Evolutionary conservation across 805 yeast genomes (phyloP), one percentile per base, ranked within the genome.

Genomic region (Lachancea meyersii): DNA sequence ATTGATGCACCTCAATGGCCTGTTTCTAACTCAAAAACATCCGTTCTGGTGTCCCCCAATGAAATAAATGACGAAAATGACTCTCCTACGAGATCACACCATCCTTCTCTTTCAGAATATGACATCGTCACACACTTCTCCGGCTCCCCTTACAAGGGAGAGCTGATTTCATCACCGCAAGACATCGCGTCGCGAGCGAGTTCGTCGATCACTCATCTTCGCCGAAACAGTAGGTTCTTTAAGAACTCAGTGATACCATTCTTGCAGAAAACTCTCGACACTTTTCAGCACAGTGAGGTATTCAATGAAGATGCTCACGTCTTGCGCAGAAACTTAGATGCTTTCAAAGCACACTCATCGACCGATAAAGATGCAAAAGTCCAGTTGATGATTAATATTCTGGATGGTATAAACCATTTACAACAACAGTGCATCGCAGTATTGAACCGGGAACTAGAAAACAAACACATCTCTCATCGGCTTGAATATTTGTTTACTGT

Each of bases 391-490:
- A 40, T 40, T 13, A 45, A 46, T 9, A 44, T 57, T 3, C 38
- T 58, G 22, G 48, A 51, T 23, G 52, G 52, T 23, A 24, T 58
- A 10, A 44, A 34, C 8, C 51, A 49, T 33, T 37, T 52, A 6
- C 50, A 48, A 23, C 49, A 54, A 34, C 60, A 55, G 34, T 50
- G 50, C 17, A 44, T 48, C 13, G 49, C 55, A 1, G 39, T 55
- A n/a, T 39, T 58, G 21, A 58, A 57, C 35, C 49, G 55, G 16
- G 61, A 58, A 33, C 40, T 57, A 18, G 51, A 48, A 31, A 44
- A 45, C 16, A 53, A 51, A 36, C 45, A 43, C 19, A 19, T 53
- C 3, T 46, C 50, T 2, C 48, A 47, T 22, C 43, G 49, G 19
- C 40, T 53, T 23, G 54, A 51, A 22, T 51, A 45, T 35, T 48